Base-by-base conservation (phyloP, 305 asterid species). In the Fraxinus ornus region DNA sequence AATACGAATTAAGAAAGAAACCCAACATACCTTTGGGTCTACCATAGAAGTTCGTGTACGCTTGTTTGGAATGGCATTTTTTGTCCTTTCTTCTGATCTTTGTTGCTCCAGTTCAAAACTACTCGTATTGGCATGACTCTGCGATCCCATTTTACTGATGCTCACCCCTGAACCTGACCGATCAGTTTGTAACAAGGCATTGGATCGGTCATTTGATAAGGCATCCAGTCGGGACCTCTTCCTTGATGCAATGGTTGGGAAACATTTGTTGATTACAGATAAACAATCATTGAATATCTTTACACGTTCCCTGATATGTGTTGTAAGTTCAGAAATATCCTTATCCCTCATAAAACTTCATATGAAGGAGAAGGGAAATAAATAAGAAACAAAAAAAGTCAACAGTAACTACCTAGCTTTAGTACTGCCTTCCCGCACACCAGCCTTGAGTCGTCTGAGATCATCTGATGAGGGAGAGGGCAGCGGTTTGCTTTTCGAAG, bases 31-130 rank as follows among this genome's bases (percentile, higher is more conserved):
- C 94, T 93, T 89, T 78, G 88, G 84, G 85, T 91, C 98, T 73
- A 85, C 88, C 95, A 93, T 86, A 83, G 98, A 93, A 71, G 98
- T 95, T 87, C 98, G 94, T 83, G 99, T 88, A 30, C 99, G 99
- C 90, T 94, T 95, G 91, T 84, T 93, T 84, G 96, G 98, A 78
- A 89, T 86, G 82, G 88, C 82, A 89, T 77, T 85, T 87, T 94
- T 92, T 32, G 83, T 84, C 90, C 93, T 89, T 72, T 90, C 97
- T 86, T 92, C 97, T 36, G 88, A 80, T 84, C 92, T 95, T 82
- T 92, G 97, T 74, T 79, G 92, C 86, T 94, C 97, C 87, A 87
- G 83, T 75, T 94, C 97, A 87, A 86, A 90, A 81, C 97, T 89
- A 91, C 88, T 89, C 33, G 87, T 78, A 86, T 82, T 84, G 47